These are phyloP conservation scores for Fraxinus ornus DNA, from an alignment of 305 asterid genomes.

Conservation along the genomic window DNA sequence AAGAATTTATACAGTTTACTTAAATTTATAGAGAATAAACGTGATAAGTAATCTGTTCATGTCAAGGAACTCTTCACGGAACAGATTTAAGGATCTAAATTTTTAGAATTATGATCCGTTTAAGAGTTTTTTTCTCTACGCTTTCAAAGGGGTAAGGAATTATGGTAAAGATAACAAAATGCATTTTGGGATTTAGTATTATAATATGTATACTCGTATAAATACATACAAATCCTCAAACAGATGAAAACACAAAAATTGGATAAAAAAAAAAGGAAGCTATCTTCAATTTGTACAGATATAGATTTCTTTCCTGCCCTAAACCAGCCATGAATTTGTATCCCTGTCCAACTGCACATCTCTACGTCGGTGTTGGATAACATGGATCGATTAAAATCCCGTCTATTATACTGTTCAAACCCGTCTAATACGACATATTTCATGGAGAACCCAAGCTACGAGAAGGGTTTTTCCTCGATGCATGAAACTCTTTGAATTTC, in stretches of 20 bases:
- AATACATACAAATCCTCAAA: slow-evolving; percentile 15
- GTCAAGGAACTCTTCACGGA: background rate
- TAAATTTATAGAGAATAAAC: background rate
- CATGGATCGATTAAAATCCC: background rate
- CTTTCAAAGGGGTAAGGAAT: background rate
- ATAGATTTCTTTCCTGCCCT: background rate
- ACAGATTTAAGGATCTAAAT: background rate
- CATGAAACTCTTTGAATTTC: background rate
- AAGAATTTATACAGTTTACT: background rate
- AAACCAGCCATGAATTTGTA: background rate
- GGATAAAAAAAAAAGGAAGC: background rate
- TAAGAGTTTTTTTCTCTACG: too few relatives aligned
- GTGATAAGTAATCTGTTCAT: background rate
- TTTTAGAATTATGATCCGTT: background rate
- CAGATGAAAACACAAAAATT: background rate
- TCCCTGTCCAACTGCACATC: background rate
- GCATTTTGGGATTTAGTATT: background rate
- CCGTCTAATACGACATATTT: background rate
- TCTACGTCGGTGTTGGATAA: background rate
- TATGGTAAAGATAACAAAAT: background rate
- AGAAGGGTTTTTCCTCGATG: background rate
- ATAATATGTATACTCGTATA: background rate
- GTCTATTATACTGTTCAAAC: background rate
- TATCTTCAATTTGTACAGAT: slow-evolving; percentile 30
- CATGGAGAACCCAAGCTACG: background rate